Percentiles rank a stretch among this genome's conserved stretches.
Conservation (phyloP, 768 basidiomycete genomes). For the Suillus bovinus region DNA sequence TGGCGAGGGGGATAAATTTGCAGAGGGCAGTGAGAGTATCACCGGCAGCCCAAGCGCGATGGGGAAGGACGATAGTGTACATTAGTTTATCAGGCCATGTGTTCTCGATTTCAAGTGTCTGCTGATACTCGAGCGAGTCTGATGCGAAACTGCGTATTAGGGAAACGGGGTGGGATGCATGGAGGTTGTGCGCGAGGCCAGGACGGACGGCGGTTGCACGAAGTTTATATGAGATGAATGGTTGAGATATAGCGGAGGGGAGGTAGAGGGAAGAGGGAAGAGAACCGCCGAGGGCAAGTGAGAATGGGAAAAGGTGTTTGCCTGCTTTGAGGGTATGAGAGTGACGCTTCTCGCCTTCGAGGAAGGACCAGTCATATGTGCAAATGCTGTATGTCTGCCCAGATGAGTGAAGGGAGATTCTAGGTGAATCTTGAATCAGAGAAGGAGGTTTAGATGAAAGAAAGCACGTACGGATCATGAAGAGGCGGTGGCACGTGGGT, state of each 20-base stretch:
- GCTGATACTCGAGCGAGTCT: conserved; percentile 93
- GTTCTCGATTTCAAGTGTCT: conserved; percentile 93
- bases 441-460: conserved; percentile 13
- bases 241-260: conserved; percentile 55
- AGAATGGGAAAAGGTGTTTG: conserved; percentile 90
- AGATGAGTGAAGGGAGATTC: conserved; percentile 27
- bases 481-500: conserved; percentile 63
- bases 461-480: conserved; percentile 56
- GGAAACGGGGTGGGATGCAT: conserved; percentile 58
- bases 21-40: conserved; percentile 79
- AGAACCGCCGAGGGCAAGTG: conserved; percentile 79
- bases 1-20: conserved; percentile 85
- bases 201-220: conserved; percentile 81
- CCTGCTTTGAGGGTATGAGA: conserved; percentile 95
- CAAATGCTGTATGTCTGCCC: conserved; percentile 63
- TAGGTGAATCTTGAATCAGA: conserved; percentile 2
- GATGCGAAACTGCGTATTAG: conserved; percentile 73
- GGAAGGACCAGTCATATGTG: conserved; percentile 90
- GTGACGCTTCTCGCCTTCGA: conserved; percentile 77
- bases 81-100: conserved; percentile 98
- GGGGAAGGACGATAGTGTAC: conserved; percentile 92
- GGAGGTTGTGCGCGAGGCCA: conserved; percentile 70
- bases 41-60: conserved; percentile 94
- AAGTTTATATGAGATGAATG: conserved; percentile 84
- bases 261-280: conserved; percentile 71